Percentiles rank a stretch among this genome's conserved stretches.
phyloP scores from a whole-genome alignment of 1,284 basidiomycete genomes.

The Bondarzewia mesenterica region DNA sequence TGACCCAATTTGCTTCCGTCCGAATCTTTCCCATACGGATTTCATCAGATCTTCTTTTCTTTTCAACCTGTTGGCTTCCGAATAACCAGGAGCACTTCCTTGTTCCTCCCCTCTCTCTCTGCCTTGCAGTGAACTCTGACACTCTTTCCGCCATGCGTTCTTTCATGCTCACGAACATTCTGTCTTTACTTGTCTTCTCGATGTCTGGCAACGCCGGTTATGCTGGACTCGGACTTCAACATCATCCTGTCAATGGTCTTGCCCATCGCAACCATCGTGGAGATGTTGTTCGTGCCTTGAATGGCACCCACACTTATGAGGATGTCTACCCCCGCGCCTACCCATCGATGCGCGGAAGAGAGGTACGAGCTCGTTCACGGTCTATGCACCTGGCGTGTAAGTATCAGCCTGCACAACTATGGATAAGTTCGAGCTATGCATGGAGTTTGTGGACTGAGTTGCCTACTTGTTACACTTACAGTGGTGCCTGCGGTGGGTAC shows the following conservation, averaged over 20 bases:
- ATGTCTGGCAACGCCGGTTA: background rate
- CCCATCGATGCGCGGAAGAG: background rate
- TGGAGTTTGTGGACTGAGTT: background rate
- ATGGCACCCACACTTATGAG: background rate
- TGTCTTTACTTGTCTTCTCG: background rate
- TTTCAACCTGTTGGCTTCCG: too few species aligned
- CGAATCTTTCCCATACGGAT: too few species aligned
- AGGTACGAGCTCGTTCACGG: background rate
- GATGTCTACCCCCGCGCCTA: too few species aligned
- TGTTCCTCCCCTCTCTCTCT: too few species aligned
- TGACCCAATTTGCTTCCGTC: too few species aligned
- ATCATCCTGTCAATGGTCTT: background rate
- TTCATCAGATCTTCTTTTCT: too few species aligned
- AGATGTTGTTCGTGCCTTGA: background rate
- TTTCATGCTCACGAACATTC: background rate
- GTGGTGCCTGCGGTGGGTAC: background rate
- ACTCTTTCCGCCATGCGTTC: background rate
- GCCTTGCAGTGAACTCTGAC: too few species aligned
- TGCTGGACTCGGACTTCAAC: background rate
- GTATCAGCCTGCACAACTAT: background rate
- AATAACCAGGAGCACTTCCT: too few species aligned
- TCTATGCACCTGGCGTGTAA: slow-evolving; percentile 1
- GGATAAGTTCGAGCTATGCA: background rate
- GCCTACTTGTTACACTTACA: background rate
- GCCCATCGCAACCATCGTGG: background rate